Conservation (phyloP, 2,329 filamentous ascomycete species). For the Didymella segeticola region DNA sequence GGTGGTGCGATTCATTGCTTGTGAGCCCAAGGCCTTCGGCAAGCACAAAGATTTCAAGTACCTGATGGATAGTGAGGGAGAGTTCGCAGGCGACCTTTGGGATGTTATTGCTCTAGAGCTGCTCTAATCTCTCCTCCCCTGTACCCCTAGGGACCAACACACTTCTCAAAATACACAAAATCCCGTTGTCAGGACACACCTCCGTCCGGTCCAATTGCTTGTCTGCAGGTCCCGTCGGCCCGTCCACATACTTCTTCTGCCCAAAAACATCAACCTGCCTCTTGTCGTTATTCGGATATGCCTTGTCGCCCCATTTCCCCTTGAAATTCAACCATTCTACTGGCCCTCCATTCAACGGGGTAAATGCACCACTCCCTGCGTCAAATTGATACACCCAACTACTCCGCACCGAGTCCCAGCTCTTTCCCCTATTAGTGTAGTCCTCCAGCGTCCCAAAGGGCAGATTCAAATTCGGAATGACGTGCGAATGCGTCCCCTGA, state of each 20-base stretch:
- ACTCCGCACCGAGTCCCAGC: conserved; percentile 67
- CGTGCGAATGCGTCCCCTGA: conserved; percentile 66
- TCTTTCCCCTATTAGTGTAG: conserved; percentile 61
- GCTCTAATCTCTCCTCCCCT: neutral
- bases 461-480: conserved; percentile 66
- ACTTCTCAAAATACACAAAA: conserved; percentile 54
- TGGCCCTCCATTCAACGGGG: conserved; percentile 57
- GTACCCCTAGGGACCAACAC: conserved; percentile 44
- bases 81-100: too few relatives aligned
- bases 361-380: conserved; percentile 51
- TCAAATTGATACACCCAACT: conserved; percentile 65
- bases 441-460: conserved; percentile 59
- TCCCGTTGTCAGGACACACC: conserved; percentile 63
- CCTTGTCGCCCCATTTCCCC: conserved; percentile 68
- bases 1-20: too few relatives aligned
- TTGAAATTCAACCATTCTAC: conserved; percentile 63
- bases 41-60: too few relatives aligned
- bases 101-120: too few relatives aligned
- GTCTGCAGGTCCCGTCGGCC: conserved; percentile 67
- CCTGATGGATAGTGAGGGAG: too few relatives aligned
- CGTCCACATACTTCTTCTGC: conserved; percentile 59
- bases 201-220: conserved; percentile 64
- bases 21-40: too few relatives aligned
- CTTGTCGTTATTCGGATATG: conserved; percentile 60
- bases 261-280: conserved; percentile 57